Conservation (phyloP, 1,139 yeast genomes). For the Lodderomyces parapsilosis region DNA sequence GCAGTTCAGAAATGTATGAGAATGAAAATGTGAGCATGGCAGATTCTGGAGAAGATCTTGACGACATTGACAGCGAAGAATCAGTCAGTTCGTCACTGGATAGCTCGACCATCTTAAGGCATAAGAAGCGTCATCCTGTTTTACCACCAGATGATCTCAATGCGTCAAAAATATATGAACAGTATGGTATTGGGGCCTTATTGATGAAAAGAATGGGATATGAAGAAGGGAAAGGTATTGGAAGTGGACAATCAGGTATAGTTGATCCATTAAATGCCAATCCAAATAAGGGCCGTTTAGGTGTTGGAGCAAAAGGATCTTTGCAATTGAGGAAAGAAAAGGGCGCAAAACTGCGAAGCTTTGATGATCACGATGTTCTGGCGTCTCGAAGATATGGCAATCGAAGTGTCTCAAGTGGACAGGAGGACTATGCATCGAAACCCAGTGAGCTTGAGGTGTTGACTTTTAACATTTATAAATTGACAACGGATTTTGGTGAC, state of each 20-base stretch:
- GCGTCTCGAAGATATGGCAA: conserved; percentile 12
- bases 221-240: conserved; percentile 78
- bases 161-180: conserved; percentile 10
- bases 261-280: conserved; percentile 74
- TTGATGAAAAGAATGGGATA: conserved; percentile 87
- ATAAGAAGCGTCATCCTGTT: background rate
- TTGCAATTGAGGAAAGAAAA: conserved; percentile 28
- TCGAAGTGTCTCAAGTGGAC: conserved; percentile 19
- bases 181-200: conserved; percentile 85
- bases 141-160: background rate
- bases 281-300: conserved; percentile 59
- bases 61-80: background rate
- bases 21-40: background rate
- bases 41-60: background rate
- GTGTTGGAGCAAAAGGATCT: conserved; percentile 59
- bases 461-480: background rate
- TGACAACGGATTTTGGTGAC: background rate
- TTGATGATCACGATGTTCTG: background rate
- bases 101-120: background rate
- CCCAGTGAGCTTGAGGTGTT: background rate
- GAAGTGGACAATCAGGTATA: conserved; percentile 69
- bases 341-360: conserved; percentile 11
- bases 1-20: background rate
- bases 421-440: background rate
- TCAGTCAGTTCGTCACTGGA: background rate